phyloP scores from a whole-genome alignment of 257 asterid species.

The Solanum ahanhuiri region DNA sequence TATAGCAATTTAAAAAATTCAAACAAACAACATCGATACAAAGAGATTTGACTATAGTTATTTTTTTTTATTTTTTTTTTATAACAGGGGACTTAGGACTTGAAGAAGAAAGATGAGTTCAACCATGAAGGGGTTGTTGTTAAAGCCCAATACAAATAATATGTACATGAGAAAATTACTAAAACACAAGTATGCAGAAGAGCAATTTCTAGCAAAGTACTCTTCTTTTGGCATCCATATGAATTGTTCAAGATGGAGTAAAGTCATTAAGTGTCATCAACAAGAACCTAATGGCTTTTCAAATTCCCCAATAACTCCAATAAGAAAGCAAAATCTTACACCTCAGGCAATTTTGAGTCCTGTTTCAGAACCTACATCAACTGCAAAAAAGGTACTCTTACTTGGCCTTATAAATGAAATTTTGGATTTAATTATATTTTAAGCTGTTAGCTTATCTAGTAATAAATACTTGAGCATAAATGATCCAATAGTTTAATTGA shows the following conservation, averaged over 20 bases:
- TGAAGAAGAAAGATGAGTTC: conserved; percentile 31
- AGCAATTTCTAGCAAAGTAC: conserved; percentile 8
- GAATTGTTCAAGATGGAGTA: conserved; percentile 16
- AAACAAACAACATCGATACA: background rate
- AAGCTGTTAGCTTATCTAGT: background rate
- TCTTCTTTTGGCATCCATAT: background rate
- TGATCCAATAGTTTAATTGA: background rate
- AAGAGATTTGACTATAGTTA: background rate
- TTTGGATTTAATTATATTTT: background rate
- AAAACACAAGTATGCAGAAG: conserved; percentile 26
- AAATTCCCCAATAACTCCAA: background rate
- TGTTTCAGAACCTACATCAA: conserved; percentile 47
- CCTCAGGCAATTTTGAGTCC: conserved; percentile 50
- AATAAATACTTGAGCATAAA: too few relatives aligned
- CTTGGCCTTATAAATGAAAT: background rate
- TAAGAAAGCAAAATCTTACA: conserved; percentile 11
- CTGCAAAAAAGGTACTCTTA: conserved; percentile 40
- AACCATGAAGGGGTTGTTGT: conserved; percentile 28
- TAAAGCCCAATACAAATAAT: conserved; percentile 31
- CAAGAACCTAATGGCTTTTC: conserved; percentile 19
- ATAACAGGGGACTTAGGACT: background rate
- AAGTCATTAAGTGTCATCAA: conserved; percentile 12
- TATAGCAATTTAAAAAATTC: background rate
- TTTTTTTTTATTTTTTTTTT: background rate
- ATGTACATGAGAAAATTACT: conserved; percentile 20